phyloP scores from a whole-genome alignment of 495 filamentous ascomycete genomes.

The Tricharina praecox region DNA sequence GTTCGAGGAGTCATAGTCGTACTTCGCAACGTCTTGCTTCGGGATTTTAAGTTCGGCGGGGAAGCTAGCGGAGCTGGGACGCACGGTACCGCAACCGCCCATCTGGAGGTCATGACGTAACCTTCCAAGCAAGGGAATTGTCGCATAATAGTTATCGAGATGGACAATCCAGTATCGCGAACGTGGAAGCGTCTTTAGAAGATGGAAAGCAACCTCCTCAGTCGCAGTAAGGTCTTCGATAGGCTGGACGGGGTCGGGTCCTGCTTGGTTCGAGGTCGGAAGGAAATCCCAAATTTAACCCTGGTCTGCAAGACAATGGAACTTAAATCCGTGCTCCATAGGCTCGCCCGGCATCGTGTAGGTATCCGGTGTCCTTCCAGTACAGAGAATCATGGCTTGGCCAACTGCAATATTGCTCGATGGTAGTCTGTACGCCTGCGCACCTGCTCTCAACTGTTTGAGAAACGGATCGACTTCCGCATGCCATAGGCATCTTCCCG shows the following conservation, averaged over 20 bases:
- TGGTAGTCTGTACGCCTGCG: neutral
- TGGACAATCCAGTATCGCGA: conserved; percentile 4
- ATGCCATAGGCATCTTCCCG: conserved; percentile 3
- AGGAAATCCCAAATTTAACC: conserved; percentile 10
- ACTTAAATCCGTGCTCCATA: conserved; percentile 9
- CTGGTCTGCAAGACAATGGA: conserved; percentile 7
- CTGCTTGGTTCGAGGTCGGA: conserved; percentile 3
- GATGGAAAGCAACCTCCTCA: conserved; percentile 1
- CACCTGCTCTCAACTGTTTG: conserved; percentile 2
- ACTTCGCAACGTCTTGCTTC: conserved; percentile 1
- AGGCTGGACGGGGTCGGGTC: conserved; percentile 1
- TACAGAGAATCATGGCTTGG: conserved; percentile 9
- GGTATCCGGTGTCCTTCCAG: conserved; percentile 8
- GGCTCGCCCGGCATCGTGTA: conserved; percentile 8
- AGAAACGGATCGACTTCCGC: conserved; percentile 11
- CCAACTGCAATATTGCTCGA: conserved; percentile 5
- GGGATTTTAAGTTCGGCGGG: conserved; percentile 7
- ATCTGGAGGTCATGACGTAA: neutral
- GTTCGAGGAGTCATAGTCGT: conserved; percentile 1
- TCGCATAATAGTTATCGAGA: conserved; percentile 9
- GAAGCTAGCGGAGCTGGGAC: conserved; percentile 1
- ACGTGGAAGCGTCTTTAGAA: neutral
- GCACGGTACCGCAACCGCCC: conserved; percentile 7
- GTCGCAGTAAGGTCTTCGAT: conserved; percentile 1
- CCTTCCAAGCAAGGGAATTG: conserved; percentile 1